phyloP scores from a whole-genome alignment of 768 basidiomycete species.

The Auriscalpium microsporum region DNA sequence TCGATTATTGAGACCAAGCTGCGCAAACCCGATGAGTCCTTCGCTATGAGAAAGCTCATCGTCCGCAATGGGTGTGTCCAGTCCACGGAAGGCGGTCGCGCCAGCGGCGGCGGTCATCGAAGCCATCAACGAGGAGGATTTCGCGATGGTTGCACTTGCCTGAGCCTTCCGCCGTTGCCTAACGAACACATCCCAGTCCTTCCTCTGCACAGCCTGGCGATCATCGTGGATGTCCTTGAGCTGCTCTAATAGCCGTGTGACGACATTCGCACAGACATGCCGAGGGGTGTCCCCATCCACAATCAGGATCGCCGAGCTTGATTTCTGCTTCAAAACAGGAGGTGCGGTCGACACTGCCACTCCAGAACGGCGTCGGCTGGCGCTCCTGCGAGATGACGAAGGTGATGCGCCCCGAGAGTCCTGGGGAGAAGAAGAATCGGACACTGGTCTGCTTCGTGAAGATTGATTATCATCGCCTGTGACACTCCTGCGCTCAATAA shows the following conservation, averaged over 20 bases:
- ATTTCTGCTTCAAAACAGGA: conserved; percentile 14
- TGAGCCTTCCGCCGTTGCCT: conserved; percentile 50
- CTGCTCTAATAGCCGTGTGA: conserved; percentile 64
- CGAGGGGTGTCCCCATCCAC: conserved; percentile 56
- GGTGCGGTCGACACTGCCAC: conserved; percentile 22
- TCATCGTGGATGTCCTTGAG: conserved; percentile 79
- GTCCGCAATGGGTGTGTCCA: conserved; percentile 52
- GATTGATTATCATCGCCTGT: conserved; percentile 3
- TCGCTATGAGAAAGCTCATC: conserved; percentile 77
- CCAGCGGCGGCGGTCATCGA: conserved; percentile 23
- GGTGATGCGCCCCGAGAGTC: neutral
- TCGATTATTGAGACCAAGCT: conserved; percentile 64
- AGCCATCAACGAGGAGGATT: conserved; percentile 9
- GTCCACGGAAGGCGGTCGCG: conserved; percentile 59
- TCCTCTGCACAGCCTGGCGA: conserved; percentile 56
- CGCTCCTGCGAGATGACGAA: conserved; percentile 1
- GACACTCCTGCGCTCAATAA: neutral
- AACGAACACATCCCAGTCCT: conserved; percentile 87
- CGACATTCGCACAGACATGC: conserved; percentile 68
- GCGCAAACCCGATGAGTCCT: conserved; percentile 84
- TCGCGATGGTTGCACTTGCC: conserved; percentile 18
- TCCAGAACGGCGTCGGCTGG: conserved; percentile 35
- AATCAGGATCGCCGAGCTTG: conserved; percentile 46
- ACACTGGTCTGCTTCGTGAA: neutral
- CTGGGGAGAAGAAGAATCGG: neutral